Base-by-base conservation (phyloP, 1,284 basidiomycete genomes). In the Cutaneotrichosporon cyanovorans region DNA sequence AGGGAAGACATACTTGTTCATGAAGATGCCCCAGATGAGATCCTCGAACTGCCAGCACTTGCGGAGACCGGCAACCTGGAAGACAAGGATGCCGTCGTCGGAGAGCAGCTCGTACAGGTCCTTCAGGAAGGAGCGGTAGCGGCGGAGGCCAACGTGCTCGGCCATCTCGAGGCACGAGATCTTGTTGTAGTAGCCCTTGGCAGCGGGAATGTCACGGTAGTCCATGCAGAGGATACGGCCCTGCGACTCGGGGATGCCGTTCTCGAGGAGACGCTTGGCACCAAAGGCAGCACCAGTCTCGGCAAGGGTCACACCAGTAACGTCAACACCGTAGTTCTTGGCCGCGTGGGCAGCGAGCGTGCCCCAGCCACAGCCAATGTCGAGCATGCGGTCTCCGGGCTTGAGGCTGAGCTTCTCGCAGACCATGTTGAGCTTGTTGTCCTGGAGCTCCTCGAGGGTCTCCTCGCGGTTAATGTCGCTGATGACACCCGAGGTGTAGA, bases 131-230 rank as follows among this genome's bases (percentile, higher is more conserved):
- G 83, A 73, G 39, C 80, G 79, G 72, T 99, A 99, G 52, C 90
- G 85, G 59, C 89, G 83, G 66, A 99, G 83, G 50, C 93, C 93
- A 55, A 99, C 95, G 65, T 96, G 91, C 81, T 99, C 95, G 31
- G 93, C 93, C 93, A 98, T 98, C 74, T 99, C 93, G 60, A 99
- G 79, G 60, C 83, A 85, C 42, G 93, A 88, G 55, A 99, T 98
- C 77, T 98, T 98, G 68, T 81, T 85, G 71, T 85, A 99, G 48
- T 81, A 80, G 46, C 83, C 86, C 47, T 80, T 78, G 21, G 81
- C 79, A 38, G 80, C 80, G 32, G 90, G 90, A 58, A 96, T 87
- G 51, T 97, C 89, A 32, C 93, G 81, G 74, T 88, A 96, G 73
- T 99, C 95, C 68, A 82, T 83, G 78, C 93, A 96, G 44, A 97